Evolutionary conservation across 2,329 filamentous ascomycete species (phyloP), one percentile per base, ranked within the genome.

Genomic region (Blastomyces percursus): DNA sequence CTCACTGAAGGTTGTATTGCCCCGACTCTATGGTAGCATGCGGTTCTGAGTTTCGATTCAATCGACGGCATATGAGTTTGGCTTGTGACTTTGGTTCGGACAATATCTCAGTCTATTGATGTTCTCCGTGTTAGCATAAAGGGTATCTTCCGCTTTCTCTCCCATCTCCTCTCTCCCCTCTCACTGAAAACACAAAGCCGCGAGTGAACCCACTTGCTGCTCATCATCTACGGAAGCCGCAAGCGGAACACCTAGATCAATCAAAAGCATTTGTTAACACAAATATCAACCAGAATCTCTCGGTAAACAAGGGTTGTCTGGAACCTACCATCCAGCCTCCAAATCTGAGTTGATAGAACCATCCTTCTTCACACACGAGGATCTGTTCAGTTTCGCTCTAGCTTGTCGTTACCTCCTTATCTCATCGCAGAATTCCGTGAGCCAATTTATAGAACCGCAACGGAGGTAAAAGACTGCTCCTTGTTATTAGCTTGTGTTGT

Each of bases 211-310:
- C 72, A 88, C 86, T 79, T 89, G 85, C 79, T 89, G 85, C 74
- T 96, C 91, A 77, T 97, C 94, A 76, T 97, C 94, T 70, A 96
- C 90, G 1, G 92, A 96, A 64, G 93, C 93, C 73, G 91, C 93
- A 69, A 99, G 85, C 82, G 96, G 92, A 68, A 97, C 85, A 82
- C 93, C 92, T 96, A 71, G 59, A 67, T 63, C 65, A 58, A 65
- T 21, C 61, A 21, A 51, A 57, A 56, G 44, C 62, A 50, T 24
- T 40, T 19, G 16, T 61, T 21, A 32, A 35, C 30, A 40, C 59
- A 42, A 27, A 27, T 42, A 55, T 58, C 48, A 42, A 44, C 32
- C 61, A 55, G 9, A 14, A 50, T 46, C 44, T 50, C 32, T 35
- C 14, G 6, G 12, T 59, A 52, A 61, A 62, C 66, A 64, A 57